These are phyloP conservation scores for Pseudoturritis turrita DNA, from an alignment of 345 rosid genomes.

Conservation along the genomic window DNA sequence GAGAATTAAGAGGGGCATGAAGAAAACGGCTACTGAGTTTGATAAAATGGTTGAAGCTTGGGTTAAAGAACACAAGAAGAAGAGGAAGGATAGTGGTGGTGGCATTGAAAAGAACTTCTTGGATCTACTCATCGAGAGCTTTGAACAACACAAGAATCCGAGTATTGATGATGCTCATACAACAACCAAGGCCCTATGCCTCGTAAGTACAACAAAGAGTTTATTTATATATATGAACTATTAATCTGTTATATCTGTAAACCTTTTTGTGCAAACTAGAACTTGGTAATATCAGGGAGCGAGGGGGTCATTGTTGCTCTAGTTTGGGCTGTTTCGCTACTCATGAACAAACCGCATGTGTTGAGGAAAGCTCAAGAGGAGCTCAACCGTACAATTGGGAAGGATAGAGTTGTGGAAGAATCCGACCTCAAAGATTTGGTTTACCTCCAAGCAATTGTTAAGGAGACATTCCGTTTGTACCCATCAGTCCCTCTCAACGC, in stretches of 20 bases:
- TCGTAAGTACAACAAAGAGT: no score
- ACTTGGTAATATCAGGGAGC: background rate
- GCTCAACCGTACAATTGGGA: background rate
- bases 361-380: background rate
- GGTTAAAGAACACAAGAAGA: slow-evolving; percentile 41
- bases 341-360: background rate
- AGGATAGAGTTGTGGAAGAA: background rate
- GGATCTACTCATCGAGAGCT: background rate
- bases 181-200: background rate
- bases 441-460: slow-evolving; percentile 26
- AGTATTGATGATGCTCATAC: background rate
- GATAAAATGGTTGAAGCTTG: slow-evolving; percentile 26
- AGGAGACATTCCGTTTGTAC: slow-evolving; percentile 39
- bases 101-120: background rate
- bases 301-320: background rate
- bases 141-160: background rate
- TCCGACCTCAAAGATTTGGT: background rate
- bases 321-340: background rate
- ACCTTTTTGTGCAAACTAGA: background rate
- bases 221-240: no score
- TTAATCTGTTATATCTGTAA: no score
- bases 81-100: background rate
- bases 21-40: slow-evolving; percentile 31
- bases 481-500: slow-evolving; percentile 32
- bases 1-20: slow-evolving; percentile 34